These are phyloP conservation scores for Trichoderma asperellum DNA, from an alignment of 2,329 filamentous ascomycete species.

Conservation along the genomic window DNA sequence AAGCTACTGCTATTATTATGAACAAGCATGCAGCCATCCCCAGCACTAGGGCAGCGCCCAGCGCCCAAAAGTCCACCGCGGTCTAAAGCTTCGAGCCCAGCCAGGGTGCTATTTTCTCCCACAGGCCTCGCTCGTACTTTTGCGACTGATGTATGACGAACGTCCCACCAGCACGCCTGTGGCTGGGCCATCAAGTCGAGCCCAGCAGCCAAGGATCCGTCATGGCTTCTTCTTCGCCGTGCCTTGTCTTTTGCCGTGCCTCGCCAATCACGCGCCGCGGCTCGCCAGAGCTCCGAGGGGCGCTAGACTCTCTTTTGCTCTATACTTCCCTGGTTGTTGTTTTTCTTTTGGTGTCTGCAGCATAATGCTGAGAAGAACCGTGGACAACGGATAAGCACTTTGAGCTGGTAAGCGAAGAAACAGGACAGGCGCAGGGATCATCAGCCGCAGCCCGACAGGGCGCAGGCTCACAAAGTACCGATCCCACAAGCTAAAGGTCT, in stretches of 20 bases:
- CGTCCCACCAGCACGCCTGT: neutral
- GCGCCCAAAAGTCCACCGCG: neutral
- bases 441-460: slow-evolving; percentile 28
- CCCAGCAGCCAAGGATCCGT: neutral
- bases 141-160: neutral
- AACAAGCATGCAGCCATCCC: neutral
- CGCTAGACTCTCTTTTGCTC: neutral
- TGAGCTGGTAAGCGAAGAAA: neutral
- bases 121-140: too few species aligned
- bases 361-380: neutral
- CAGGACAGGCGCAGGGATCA: slow-evolving; percentile 16
- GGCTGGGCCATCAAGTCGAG: neutral
- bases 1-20: neutral
- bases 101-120: too few species aligned
- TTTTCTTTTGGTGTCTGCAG: too few species aligned
- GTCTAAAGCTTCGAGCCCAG: neutral
- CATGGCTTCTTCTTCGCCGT: slow-evolving; percentile 2
- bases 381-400: neutral
- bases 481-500: neutral
- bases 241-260: neutral
- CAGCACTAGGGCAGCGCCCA: neutral
- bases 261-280: slow-evolving; percentile 8
- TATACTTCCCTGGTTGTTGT: too few species aligned
- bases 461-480: slow-evolving; percentile 22
- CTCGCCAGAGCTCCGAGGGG: neutral